These are phyloP conservation scores for Talaromyces sp. DNA, from an alignment of 2,329 filamentous ascomycete species.

Conservation along the genomic window DNA sequence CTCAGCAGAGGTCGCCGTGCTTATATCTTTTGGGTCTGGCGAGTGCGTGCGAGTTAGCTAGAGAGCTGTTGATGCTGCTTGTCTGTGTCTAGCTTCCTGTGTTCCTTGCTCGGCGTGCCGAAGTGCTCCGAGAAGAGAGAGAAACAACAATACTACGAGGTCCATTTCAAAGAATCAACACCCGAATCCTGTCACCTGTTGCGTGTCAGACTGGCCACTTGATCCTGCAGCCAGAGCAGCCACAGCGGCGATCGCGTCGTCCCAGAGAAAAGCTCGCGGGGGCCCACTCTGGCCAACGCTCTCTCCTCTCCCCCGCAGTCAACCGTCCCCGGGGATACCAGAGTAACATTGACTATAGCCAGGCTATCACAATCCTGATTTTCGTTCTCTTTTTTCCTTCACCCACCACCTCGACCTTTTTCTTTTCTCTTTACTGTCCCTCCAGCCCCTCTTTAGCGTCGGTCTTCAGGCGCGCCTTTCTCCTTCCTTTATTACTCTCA, in stretches of 20 bases:
- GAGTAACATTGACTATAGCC: not conserved
- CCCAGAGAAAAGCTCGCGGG: not conserved
- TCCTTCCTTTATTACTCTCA: constrained; percentile 1
- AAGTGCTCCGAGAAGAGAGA: too few species aligned
- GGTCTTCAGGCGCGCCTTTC: not conserved
- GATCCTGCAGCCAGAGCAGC: not conserved
- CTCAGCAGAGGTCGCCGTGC: not conserved
- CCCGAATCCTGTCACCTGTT: not conserved
- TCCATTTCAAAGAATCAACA: not conserved
- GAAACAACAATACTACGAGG: not conserved
- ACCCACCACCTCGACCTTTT: constrained; percentile 3
- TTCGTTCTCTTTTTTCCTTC: constrained; percentile 10
- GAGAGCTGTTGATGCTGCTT: not conserved
- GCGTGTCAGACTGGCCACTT: not conserved
- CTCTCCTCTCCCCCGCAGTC: not conserved
- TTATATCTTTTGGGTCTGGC: not conserved
- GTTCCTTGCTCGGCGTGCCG: too few species aligned
- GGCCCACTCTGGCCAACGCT: not conserved
- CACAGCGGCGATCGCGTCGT: not conserved
- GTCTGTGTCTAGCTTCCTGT: not conserved
- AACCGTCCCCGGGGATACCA: constrained; percentile 7
- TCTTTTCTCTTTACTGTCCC: constrained; percentile 4
- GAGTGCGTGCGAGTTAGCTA: not conserved
- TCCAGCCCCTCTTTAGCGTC: not conserved
- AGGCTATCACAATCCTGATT: not conserved